Evolutionary conservation across 306 rosid species (phyloP).

Genomic region (Adenanthera pavonina): DNA sequence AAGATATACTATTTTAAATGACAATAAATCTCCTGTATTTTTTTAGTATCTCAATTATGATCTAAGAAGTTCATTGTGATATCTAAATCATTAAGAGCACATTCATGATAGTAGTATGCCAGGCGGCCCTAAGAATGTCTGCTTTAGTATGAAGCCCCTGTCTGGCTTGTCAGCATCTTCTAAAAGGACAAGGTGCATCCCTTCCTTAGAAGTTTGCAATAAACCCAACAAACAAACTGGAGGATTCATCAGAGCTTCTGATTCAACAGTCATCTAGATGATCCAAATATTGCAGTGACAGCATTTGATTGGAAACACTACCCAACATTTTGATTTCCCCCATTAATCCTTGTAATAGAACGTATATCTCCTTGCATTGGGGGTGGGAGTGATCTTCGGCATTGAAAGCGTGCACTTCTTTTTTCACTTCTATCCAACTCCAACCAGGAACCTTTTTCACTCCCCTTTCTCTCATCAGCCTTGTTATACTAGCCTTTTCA

Average conservation of each 20-base stretch:
- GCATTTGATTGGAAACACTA: slow-evolving; percentile 23
- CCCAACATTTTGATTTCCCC: slow-evolving; percentile 51
- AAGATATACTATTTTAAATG: not conserved
- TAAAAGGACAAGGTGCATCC: not conserved
- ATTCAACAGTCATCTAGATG: not conserved
- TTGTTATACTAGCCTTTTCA: slow-evolving; percentile 68
- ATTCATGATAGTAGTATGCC: not conserved
- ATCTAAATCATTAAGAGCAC: not conserved
- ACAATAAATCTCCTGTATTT: not conserved
- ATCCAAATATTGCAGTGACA: slow-evolving; percentile 37
- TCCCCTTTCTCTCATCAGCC: slow-evolving; percentile 77
- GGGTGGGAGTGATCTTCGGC: slow-evolving; percentile 79
- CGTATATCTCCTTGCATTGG: slow-evolving; percentile 50
- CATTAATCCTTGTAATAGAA: slow-evolving; percentile 51
- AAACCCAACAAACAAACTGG: not conserved
- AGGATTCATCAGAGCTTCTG: not conserved
- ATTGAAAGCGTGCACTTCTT: slow-evolving; percentile 77
- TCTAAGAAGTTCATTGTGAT: not conserved
- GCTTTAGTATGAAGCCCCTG: not conserved
- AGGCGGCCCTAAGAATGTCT: not conserved
- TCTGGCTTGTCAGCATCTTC: not conserved
- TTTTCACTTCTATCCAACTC: slow-evolving; percentile 85
- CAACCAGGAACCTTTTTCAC: slow-evolving; percentile 87
- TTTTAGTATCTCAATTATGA: not conserved
- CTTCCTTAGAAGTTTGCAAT: not conserved